Percentiles rank a stretch among this genome's conserved stretches.
phyloP scores from a whole-genome alignment of 495 filamentous ascomycete species.

The Penicillium alfredii region DNA sequence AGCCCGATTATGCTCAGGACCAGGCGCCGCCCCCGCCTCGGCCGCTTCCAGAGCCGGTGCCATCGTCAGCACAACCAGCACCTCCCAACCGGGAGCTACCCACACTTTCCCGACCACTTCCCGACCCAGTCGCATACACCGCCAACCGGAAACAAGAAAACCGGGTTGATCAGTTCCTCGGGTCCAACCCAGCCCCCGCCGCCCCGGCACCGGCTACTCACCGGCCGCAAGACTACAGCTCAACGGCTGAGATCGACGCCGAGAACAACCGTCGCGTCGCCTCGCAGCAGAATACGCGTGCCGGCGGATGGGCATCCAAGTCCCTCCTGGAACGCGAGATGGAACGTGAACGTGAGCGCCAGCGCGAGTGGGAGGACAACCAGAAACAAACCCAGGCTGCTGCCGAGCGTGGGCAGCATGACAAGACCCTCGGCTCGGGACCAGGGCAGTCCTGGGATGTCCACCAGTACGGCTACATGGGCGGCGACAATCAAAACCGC shows the following conservation, averaged over 20 bases:
- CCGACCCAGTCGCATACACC: constrained; percentile 27
- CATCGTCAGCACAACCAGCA: constrained; percentile 9
- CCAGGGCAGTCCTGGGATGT: constrained; percentile 70
- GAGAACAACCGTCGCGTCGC: constrained; percentile 62
- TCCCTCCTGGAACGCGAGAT: constrained; percentile 90
- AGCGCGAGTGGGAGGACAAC: constrained; percentile 91
- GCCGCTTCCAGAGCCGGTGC: constrained; percentile 33
- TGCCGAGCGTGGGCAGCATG: constrained; percentile 35
- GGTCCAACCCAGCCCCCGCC: constrained; percentile 44
- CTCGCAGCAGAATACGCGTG: constrained; percentile 62
- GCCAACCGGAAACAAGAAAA: constrained; percentile 24
- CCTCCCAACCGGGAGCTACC: constrained; percentile 17
- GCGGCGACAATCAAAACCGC: constrained; percentile 77
- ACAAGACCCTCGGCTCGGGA: constrained; percentile 46
- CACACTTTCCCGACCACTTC: constrained; percentile 26
- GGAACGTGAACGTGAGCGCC: constrained; percentile 88
- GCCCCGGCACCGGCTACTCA: constrained; percentile 34
- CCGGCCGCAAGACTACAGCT: constrained; percentile 50
- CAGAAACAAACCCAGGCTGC: constrained; percentile 66
- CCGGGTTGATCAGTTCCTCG: constrained; percentile 44
- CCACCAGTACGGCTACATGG: constrained; percentile 80
- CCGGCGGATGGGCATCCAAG: constrained; percentile 70
- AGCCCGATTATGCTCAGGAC: constrained; percentile 24
- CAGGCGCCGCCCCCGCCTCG: constrained; percentile 33
- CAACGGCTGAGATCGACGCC: constrained; percentile 58